phyloP scores from a whole-genome alignment of 257 asterid species.

The Lycium barbarum region DNA sequence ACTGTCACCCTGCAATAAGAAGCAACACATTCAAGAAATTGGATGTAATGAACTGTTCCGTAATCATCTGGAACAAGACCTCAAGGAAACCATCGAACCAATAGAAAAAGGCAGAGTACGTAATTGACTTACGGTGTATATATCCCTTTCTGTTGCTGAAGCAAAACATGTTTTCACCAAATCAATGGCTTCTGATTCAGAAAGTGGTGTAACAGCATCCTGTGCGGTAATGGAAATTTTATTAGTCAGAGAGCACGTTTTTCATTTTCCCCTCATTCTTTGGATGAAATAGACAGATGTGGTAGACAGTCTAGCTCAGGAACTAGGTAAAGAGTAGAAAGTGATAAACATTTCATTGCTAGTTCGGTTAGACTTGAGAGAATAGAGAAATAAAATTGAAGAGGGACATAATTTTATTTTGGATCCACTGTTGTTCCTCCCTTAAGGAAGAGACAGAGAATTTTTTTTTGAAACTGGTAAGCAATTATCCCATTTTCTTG shows the following conservation, averaged over 20 bases:
- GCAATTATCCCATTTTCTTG: background rate
- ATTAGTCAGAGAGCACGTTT: background rate
- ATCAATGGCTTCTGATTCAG: conserved; percentile 82
- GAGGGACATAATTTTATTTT: background rate
- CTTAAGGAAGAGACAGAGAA: background rate
- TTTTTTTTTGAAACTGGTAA: background rate
- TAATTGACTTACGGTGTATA: conserved; percentile 64
- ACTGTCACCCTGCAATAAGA: conserved; percentile 71
- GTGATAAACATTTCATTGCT: background rate
- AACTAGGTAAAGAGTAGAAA: background rate
- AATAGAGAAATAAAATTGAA: background rate
- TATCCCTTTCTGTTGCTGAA: conserved; percentile 84
- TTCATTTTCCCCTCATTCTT: background rate
- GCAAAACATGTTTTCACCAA: conserved; percentile 85
- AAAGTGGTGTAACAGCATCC: conserved; percentile 80
- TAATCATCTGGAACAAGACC: background rate
- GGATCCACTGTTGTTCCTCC: background rate
- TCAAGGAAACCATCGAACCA: background rate
- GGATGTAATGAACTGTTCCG: background rate
- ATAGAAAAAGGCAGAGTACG: conserved; percentile 6
- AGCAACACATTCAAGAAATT: background rate
- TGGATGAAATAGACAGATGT: background rate
- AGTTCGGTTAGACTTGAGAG: background rate
- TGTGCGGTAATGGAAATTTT: conserved; percentile 31
- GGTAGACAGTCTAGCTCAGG: background rate